A percentile compares a stretch with the other conserved stretches of the same genome.
Evolutionary conservation across 345 rosid species (phyloP).

Genomic region (Rhodamnia argentea): DNA sequence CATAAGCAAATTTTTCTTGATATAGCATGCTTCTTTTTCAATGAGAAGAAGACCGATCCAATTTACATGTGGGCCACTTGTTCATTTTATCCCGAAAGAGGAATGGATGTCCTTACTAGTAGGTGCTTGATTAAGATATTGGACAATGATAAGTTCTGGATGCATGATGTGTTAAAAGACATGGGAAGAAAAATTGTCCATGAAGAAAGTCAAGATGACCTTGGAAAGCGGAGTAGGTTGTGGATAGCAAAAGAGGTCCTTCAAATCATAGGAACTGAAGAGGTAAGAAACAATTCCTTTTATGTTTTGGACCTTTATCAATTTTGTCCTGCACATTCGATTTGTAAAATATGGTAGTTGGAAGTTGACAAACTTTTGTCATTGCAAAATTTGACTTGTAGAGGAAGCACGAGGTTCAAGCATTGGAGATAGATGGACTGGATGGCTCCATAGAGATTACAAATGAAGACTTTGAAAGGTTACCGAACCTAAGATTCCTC

Average conservation of each 20-base stretch:
- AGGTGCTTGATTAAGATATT: not conserved
- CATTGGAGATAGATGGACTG: rapidly evolving
- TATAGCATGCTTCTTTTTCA: not conserved
- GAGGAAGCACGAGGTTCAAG: not conserved
- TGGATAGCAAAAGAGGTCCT: not conserved
- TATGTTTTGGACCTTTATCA: too few relatives aligned
- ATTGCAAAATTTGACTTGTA: not conserved
- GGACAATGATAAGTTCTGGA: not conserved
- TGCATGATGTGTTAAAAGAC: not conserved
- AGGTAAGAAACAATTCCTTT: not conserved
- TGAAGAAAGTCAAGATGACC: not conserved
- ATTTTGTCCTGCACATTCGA: not conserved
- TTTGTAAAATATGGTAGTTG: not conserved
- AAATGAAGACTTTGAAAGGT: not conserved
- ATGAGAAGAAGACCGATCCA: not conserved
- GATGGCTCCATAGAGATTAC: not conserved
- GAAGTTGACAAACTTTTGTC: not conserved
- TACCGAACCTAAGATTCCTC: not conserved
- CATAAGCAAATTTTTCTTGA: not conserved
- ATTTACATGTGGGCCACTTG: not conserved
- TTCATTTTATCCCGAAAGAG: not conserved
- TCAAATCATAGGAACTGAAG: not conserved
- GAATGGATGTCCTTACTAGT: not conserved
- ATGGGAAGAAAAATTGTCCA: not conserved
- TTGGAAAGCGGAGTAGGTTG: not conserved